A percentile compares a stretch with the other conserved stretches of the same genome.
These are phyloP conservation scores for Amauroascus niger DNA, from an alignment of 2,329 filamentous ascomycete genomes.

Conservation along the genomic window DNA sequence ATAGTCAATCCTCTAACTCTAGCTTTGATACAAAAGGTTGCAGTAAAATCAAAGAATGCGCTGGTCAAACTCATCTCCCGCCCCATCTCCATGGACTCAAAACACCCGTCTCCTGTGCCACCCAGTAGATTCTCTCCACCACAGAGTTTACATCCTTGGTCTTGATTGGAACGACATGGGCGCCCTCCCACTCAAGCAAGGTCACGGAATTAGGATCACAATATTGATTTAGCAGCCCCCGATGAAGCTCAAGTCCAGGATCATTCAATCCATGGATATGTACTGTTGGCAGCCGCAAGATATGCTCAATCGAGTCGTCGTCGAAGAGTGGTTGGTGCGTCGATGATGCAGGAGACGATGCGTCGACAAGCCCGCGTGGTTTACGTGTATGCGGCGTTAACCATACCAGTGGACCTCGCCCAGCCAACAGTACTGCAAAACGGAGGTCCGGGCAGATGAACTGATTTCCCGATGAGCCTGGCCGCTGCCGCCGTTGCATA, in stretches of 20 bases:
- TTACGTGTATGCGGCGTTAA: background rate
- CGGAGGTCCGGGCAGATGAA: background rate
- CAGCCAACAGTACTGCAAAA: background rate
- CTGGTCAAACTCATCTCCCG: too few species aligned
- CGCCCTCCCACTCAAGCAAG: slow-evolving; percentile 63
- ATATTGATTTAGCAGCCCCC: slow-evolving; percentile 48
- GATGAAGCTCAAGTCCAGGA: slow-evolving; percentile 50
- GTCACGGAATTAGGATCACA: slow-evolving; percentile 46
- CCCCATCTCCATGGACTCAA: background rate
- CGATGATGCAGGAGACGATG: background rate
- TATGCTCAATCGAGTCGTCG: background rate
- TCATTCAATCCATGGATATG: slow-evolving; percentile 59
- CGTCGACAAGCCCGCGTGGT: background rate
- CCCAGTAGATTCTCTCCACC: background rate
- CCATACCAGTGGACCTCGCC: background rate
- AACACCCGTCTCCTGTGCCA: background rate
- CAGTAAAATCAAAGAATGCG: too few species aligned
- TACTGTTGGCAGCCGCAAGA: slow-evolving; percentile 43
- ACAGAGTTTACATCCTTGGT: slow-evolving; percentile 52
- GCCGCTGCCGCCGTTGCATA: background rate
- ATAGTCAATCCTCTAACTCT: too few species aligned
- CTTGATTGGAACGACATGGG: slow-evolving; percentile 62
- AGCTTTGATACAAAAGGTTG: too few species aligned
- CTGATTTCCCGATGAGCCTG: background rate
- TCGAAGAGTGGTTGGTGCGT: background rate